These are phyloP conservation scores for Physaria fendleri DNA, from an alignment of 345 rosid genomes.

Conservation along the genomic window DNA sequence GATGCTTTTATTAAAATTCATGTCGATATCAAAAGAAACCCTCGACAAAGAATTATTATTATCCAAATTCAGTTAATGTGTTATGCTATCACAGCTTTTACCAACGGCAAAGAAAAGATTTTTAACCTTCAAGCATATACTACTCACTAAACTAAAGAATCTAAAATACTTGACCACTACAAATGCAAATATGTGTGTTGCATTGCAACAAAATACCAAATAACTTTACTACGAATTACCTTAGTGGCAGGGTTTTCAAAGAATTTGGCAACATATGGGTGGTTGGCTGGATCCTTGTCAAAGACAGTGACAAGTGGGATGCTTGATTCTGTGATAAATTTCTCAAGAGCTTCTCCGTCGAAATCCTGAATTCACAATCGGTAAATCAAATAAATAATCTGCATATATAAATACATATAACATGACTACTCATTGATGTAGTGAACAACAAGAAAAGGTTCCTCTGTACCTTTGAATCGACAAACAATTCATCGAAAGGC, in stretches of 20 bases:
- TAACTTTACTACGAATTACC: slow-evolving; percentile 34
- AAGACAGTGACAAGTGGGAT: slow-evolving; percentile 64
- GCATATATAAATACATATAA: background rate
- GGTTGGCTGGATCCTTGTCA: slow-evolving; percentile 65
- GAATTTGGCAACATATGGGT: slow-evolving; percentile 70
- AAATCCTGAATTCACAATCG: slow-evolving; percentile 52
- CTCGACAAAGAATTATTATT: background rate
- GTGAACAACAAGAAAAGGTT: background rate
- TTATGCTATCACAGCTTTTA: background rate
- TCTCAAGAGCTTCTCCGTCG: slow-evolving; percentile 61
- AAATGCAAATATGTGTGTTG: background rate
- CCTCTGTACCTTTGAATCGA: slow-evolving; percentile 62
- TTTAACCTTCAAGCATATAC: background rate
- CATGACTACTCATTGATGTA: background rate
- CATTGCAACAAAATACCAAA: background rate
- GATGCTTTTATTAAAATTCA: background rate
- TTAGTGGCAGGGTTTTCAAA: slow-evolving; percentile 63
- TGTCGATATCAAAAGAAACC: background rate
- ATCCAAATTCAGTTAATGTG: background rate
- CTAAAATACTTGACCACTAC: background rate
- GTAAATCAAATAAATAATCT: background rate
- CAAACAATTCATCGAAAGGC: slow-evolving; percentile 89
- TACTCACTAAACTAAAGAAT: background rate
- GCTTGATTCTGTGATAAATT: slow-evolving; percentile 74
- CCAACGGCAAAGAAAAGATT: background rate